These are phyloP conservation scores for Quercus glauca DNA, from an alignment of 306 rosid genomes.

Conservation along the genomic window DNA sequence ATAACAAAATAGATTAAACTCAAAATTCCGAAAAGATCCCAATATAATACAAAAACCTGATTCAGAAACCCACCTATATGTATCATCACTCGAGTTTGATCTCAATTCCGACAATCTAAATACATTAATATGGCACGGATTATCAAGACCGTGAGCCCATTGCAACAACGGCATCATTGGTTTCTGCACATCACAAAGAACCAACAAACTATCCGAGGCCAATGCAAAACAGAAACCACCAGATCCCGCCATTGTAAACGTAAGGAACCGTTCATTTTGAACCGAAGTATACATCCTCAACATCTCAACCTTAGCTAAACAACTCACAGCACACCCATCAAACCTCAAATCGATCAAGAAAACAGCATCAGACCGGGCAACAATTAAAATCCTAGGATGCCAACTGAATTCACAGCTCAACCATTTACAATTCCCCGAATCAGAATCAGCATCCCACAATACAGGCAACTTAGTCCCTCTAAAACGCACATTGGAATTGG, in stretches of 20 bases:
- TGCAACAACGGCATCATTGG: conserved; percentile 54
- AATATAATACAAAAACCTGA: conserved; percentile 61
- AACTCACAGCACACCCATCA: too few species aligned
- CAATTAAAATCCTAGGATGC: conserved; percentile 36
- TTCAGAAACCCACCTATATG: conserved; percentile 49
- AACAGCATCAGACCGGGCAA: too few species aligned
- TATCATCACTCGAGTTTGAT: conserved; percentile 36
- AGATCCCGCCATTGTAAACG: neutral
- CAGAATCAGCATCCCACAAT: conserved; percentile 34
- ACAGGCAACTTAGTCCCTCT: conserved; percentile 56
- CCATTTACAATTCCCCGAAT: conserved; percentile 39
- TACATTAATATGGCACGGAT: conserved; percentile 38
- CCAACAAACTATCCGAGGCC: conserved; percentile 49
- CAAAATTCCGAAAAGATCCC: conserved; percentile 66
- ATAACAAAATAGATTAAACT: conserved; percentile 54
- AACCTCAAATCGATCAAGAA: too few species aligned
- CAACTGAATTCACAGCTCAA: conserved; percentile 70
- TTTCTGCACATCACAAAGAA: conserved; percentile 63
- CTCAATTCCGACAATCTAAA: conserved; percentile 38
- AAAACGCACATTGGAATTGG: neutral
- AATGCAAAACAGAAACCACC: conserved; percentile 45
- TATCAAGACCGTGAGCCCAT: conserved; percentile 59
- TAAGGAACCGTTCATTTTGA: too few species aligned
- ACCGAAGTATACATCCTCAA: too few species aligned
- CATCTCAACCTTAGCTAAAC: too few species aligned